Evolutionary conservation across 2,329 filamentous ascomycete genomes (phyloP).

Genomic region (Fulvia fulva): DNA sequence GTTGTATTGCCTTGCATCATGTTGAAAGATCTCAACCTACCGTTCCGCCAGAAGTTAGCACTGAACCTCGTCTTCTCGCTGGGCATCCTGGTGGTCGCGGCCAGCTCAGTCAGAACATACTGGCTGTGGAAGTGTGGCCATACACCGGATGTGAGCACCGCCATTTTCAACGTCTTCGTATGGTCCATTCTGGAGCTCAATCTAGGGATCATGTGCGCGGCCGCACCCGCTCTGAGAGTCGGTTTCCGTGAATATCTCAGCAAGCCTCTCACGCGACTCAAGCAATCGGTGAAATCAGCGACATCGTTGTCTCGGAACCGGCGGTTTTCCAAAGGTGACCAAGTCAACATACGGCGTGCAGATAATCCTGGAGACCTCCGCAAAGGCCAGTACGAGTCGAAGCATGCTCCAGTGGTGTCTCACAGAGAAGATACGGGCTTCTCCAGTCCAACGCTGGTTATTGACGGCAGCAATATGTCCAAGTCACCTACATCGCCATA

Average conservation of each 20-base stretch:
- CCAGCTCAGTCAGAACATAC: conserved; percentile 34
- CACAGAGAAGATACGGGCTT: not conserved
- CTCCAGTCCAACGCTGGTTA: not conserved
- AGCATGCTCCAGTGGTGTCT: not conserved
- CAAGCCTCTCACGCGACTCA: conserved; percentile 11
- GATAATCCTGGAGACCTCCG: not conserved
- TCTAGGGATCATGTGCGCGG: conserved; percentile 42
- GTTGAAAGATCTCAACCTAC: conserved; percentile 43
- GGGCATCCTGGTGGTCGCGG: conserved; percentile 29
- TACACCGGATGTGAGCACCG: conserved; percentile 41
- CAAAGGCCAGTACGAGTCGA: not conserved
- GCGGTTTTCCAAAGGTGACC: conserved; percentile 10
- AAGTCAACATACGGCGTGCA: conserved; percentile 8
- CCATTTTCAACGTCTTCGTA: conserved; percentile 37
- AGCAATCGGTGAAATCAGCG: conserved; percentile 7
- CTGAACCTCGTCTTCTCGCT: conserved; percentile 40
- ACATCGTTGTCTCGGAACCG: conserved; percentile 5
- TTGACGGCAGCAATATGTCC: not conserved
- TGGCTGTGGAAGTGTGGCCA: conserved; percentile 27
- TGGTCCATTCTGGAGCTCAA: conserved; percentile 42
- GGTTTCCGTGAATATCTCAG: conserved; percentile 42
- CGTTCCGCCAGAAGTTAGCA: conserved; percentile 41
- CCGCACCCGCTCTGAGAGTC: conserved; percentile 41
- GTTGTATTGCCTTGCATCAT: conserved; percentile 42
- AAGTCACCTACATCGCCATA: not conserved